Evolutionary conservation across 202 grass and related monocot species (phyloP), one percentile per base, ranked within the genome.

Genomic region (Saccharum hybrid): DNA sequence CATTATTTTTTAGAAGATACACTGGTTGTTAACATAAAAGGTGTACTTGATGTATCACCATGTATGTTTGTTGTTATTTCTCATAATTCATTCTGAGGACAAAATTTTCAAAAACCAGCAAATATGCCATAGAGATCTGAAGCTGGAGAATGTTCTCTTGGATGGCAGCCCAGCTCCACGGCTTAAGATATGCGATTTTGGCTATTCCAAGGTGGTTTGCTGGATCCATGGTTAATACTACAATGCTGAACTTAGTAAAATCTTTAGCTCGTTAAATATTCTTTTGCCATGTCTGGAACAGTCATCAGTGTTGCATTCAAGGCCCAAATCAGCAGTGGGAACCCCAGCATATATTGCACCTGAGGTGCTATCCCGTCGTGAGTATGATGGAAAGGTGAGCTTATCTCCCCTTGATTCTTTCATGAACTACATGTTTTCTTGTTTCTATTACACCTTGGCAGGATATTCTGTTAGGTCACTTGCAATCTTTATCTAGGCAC

Each of bases 71-170:
- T 78, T 31, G 7, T 34, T 76, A 62, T 74, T 83, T 79, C 12
- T 36, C 60, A 82, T 70, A 39, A 83, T 81, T 63, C 16, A 60
- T 86, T 57, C 28, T 42, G 11, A 52, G 28, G 42, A 31, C 26
- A 60, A 75, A 85, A 18, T 77, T 91, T 57, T 83, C 63, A 48
- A 59, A 63, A 23, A 46, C 46, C 78, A 97, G 94, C 94, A 97
- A 97, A 94, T 97, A 87, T 97, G 94, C 79, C 95, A 98, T 82
- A 88, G 95, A 80, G 95, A 98, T 88, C 85, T 98, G 84, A 98
- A 98, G 87, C 81, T 98, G 85, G 95, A 98, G 78, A 98, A 98
- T 75, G 92, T 94, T 66, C 88, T 98, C 72, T 78, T 98, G 56
- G 95, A 98, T 90, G 95, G 95, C 65, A 98, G 89, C 75, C 74